A percentile compares a stretch with the other conserved stretches of the same genome.
Conservation (phyloP, 2,329 filamentous ascomycete genomes). For the Monosporascus cannonballus region DNA sequence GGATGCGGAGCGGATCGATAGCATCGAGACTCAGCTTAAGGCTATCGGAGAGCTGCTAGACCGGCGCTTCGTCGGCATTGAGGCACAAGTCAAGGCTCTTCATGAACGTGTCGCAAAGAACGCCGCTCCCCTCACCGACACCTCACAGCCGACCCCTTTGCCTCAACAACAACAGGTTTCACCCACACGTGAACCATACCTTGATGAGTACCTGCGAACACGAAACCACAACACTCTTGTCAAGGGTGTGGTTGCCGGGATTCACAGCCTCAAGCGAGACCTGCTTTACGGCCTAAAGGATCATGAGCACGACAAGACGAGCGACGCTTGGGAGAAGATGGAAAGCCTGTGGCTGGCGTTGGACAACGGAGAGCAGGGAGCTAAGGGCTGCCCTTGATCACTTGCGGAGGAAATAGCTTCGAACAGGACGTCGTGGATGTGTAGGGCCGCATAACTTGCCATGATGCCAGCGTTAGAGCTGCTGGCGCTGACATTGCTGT, state of each 20-base stretch:
- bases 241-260: not conserved
- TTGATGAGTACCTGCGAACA: not conserved
- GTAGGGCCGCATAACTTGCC: too few species aligned
- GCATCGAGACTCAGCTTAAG: not conserved
- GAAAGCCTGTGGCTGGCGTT: not conserved
- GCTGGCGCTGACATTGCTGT: too few species aligned
- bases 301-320: not conserved
- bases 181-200: not conserved
- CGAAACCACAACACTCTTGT: not conserved
- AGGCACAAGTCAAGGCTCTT: not conserved
- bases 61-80: not conserved
- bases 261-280: not conserved
- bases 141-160: not conserved
- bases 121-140: not conserved
- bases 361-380: not conserved
- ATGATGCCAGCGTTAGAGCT: too few species aligned
- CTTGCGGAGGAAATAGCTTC: too few species aligned
- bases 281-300: not conserved
- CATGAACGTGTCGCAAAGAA: not conserved
- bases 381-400: not conserved
- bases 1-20: not conserved
- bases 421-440: too few species aligned
- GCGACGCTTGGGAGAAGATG: not conserved
- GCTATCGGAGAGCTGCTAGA: not conserved
- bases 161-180: not conserved